Base-by-base conservation (phyloP, 495 filamentous ascomycete species). In the Diplogelasinospora grovesii region DNA sequence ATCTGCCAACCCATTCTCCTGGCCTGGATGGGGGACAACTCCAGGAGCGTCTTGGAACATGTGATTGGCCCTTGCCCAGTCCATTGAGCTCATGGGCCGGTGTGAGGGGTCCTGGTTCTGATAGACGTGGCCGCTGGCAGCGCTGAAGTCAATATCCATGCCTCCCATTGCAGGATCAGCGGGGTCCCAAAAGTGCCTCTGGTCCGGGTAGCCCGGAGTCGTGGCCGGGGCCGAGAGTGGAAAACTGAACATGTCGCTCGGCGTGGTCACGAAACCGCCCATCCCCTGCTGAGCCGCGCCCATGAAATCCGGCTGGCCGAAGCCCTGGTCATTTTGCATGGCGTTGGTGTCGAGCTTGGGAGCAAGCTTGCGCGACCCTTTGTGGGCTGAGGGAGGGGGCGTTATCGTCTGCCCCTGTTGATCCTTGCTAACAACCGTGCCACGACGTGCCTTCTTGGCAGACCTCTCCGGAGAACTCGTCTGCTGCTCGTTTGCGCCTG, bases 121-220 rank as follows among this genome's bases (percentile, higher is more conserved):
- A 43, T 67, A 66, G 26, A 64, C 46, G 31, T 57, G 47, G 25
- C 51, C 48, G 41, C 54, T 46, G 23, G 52, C 50, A 45, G 52
- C 55, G 39, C 58, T 56, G 38, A 77, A 77, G 45, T 79, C 75
- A 8, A 82, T 62, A 37, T 71, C 73, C 72, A 81, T 78, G 8
- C 59, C 68, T 37, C 56, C 61, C 53, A 72, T 66, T 43, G 57
- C 63, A 1, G 68, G 49, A 34, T 78, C 72, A 10, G 82, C 68
- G n/a, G n/a, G n/a, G 44, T 89, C 86, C 85, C 85, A 92, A 54
- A 89, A 88, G 19, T 81, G 57, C 38, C 78, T 75, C 27, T 80
- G 71, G 46, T 81, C 77, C 5, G 72, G 73, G 41, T 82, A 82
- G 36, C 74, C 72, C 7, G 82, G 78, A 15, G 80, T 84, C 5